Evolutionary conservation across 495 filamentous ascomycete genomes (phyloP).

Genomic region (Choiromyces venosus): DNA sequence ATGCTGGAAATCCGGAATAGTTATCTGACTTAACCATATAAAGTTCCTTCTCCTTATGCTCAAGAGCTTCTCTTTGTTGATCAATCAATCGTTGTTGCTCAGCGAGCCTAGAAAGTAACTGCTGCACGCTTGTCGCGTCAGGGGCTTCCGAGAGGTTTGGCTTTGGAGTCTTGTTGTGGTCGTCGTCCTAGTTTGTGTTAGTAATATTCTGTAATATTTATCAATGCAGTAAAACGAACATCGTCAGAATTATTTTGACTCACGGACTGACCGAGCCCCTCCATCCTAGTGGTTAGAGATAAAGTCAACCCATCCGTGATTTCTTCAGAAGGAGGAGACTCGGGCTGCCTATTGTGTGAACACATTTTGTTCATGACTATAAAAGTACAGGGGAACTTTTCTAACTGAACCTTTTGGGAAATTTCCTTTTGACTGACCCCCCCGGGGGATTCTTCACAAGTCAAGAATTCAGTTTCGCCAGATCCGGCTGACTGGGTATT

Average conservation of each 20-base stretch:
- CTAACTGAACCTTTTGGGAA: conserved; percentile 24
- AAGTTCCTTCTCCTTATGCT: conserved; percentile 47
- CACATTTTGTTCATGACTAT: not conserved
- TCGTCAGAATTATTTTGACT: not conserved
- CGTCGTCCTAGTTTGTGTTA: conserved; percentile 28
- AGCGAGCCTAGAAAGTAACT: conserved; percentile 60
- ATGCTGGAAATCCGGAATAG: conserved; percentile 21
- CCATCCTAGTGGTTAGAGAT: not conserved
- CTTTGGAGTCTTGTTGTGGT: conserved; percentile 35
- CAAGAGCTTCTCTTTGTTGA: conserved; percentile 52
- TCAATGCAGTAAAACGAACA: not conserved
- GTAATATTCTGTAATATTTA: not conserved
- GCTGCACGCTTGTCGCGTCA: conserved; percentile 47
- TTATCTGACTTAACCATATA: conserved; percentile 30
- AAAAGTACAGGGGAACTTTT: conserved; percentile 7
- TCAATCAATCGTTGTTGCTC: conserved; percentile 59
- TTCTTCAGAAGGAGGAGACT: not conserved
- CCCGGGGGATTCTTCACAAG: conserved; percentile 27
- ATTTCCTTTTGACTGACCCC: conserved; percentile 12
- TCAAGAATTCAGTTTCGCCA: conserved; percentile 26
- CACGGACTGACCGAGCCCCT: not conserved
- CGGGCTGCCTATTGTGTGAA: conserved; percentile 2
- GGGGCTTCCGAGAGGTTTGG: conserved; percentile 3
- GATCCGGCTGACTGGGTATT: conserved; percentile 24
- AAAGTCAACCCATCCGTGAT: not conserved